Base-by-base conservation (phyloP, 495 filamentous ascomycete species). In the Tuber indicum region DNA sequence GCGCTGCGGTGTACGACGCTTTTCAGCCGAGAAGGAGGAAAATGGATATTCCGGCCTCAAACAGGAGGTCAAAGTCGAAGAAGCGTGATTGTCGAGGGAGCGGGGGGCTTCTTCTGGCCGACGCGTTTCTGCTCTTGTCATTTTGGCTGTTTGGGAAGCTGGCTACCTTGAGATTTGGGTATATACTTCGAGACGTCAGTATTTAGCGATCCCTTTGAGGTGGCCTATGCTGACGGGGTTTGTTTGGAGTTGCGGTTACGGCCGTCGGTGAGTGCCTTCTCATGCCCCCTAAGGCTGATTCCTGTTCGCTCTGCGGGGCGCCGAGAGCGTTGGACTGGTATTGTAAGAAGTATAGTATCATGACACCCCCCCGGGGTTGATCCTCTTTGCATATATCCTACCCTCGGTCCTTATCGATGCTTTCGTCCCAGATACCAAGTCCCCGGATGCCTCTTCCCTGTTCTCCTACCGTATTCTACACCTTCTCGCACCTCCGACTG, bases 81-180 rank as follows among this genome's bases (percentile, higher is more conserved):
- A 39, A 70, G 42, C 21, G 42, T 43, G 58, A 49, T 21, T 36
- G 75, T 14, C n/a, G 46, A 43, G 21, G 71, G 17, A 36, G 26
- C 10, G 14, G 42, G 21, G 36, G 21, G 5, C 74, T 74, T 45
- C 16, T 5, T 4, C n/a, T 66, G 9, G 43, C 77, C 17, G 43
- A 52, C 1, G 70, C 49, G 39, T 58, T 79, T 23, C 26, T 83
- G 36, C 82, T 79, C 49, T 36, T 78, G 41, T 78, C 75, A 0
- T 80, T 80, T 71, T 83, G 80, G 81, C n/a, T 82, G 62, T 83
- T 82, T 75, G 80, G 81, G 21, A 80, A 75, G 5, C n/a, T 82
- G 42, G 81, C 73, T 36, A 74, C 76, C 12, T 80, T 82, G 80
- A 74, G 82, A 26, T 83, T 82, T 72, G 80, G 77, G 79, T 81